These are phyloP conservation scores for Setaria italica DNA, from an alignment of 202 grass and related monocot genomes.

Conservation along the genomic window DNA sequence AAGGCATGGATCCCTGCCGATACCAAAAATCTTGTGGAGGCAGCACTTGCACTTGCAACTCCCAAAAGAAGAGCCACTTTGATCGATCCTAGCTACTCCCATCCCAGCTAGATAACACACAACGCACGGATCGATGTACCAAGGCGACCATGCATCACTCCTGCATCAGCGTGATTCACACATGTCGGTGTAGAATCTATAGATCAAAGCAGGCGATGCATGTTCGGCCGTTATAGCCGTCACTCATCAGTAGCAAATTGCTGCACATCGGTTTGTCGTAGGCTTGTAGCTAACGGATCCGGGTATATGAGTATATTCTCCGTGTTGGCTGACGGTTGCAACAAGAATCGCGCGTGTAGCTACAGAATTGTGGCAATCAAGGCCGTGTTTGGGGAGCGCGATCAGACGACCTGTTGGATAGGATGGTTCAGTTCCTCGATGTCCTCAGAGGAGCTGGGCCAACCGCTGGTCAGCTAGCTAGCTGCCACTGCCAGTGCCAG, in stretches of 20 bases:
- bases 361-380: conserved; percentile 28
- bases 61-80: neutral
- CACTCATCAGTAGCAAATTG: neutral
- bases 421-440: neutral
- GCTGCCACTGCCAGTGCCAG: neutral
- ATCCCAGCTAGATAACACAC: neutral
- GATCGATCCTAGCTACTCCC: neutral
- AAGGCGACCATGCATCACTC: conserved; percentile 25
- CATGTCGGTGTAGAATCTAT: neutral
- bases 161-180: conserved; percentile 55
- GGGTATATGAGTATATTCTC: neutral
- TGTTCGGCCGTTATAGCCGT: neutral
- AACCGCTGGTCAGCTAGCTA: neutral
- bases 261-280: no score
- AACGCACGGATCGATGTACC: neutral
- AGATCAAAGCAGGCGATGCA: neutral
- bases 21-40: conserved; percentile 43
- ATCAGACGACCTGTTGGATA: neutral
- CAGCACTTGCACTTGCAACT: conserved; percentile 39
- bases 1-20: conserved; percentile 12
- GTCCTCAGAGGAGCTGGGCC: neutral
- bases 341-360: neutral
- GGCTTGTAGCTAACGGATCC: neutral
- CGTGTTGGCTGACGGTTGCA: conserved; percentile 1
- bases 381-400: neutral